Percentiles rank a stretch among this genome's conserved stretches.
These are phyloP conservation scores for Amanita thiersii DNA, from an alignment of 768 basidiomycete genomes.

Conservation along the genomic window DNA sequence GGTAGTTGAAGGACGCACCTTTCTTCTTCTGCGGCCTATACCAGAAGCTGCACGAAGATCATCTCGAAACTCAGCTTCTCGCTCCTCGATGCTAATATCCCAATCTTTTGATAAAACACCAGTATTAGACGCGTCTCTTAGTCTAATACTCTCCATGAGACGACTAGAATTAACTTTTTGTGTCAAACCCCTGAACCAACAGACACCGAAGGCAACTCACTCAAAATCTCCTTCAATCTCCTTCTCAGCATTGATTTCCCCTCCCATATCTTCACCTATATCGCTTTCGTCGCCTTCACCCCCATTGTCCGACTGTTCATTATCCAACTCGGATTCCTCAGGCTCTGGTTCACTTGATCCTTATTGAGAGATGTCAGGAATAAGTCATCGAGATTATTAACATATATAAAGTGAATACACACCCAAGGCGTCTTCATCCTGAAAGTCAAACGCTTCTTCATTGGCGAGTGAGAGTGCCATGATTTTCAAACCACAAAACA, in stretches of 20 bases:
- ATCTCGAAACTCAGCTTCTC: constrained; percentile 62
- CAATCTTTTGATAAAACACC: constrained; percentile 57
- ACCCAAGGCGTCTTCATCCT: constrained; percentile 16
- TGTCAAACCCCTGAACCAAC: not conserved
- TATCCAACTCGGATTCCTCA: constrained; percentile 7
- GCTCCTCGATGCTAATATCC: constrained; percentile 65
- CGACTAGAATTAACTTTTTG: constrained; percentile 41
- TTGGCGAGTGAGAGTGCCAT: constrained; percentile 2
- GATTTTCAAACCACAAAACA: too few relatives aligned
- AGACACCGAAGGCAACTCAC: constrained; percentile 19
- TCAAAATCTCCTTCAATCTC: constrained; percentile 58
- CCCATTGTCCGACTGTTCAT: constrained; percentile 9
- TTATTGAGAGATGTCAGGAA: not conserved
- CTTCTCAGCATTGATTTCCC: constrained; percentile 28
- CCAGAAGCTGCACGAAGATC: constrained; percentile 71
- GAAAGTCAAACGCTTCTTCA: not conserved
- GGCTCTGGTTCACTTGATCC: constrained; percentile 8
- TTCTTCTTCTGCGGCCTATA: constrained; percentile 48
- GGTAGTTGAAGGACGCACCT: constrained; percentile 28
- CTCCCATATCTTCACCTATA: constrained; percentile 13
- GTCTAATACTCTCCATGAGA: constrained; percentile 58
- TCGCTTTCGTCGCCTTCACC: constrained; percentile 13
- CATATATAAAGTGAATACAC: not conserved
- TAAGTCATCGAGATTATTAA: not conserved
- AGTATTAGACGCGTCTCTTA: constrained; percentile 33